Percentiles rank a stretch among this genome's conserved stretches.
Conservation (phyloP, 2,329 filamentous ascomycete genomes). For the Fusarium mangiferae region DNA sequence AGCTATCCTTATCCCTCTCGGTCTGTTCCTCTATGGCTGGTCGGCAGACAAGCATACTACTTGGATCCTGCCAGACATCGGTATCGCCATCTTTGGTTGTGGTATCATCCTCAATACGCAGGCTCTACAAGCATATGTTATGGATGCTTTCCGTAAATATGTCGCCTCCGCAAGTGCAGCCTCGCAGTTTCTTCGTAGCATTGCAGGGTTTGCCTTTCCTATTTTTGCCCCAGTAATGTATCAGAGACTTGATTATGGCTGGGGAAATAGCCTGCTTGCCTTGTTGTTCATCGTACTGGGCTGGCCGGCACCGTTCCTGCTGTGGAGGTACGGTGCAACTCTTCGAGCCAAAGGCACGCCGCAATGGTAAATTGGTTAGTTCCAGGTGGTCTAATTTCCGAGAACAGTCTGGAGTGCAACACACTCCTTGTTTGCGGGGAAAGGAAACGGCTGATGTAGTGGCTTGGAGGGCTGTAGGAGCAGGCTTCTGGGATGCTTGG, state of each 20-base stretch:
- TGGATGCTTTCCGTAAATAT: not conserved
- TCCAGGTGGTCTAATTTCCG: not conserved
- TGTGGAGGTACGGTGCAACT: not conserved
- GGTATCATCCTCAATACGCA: not conserved
- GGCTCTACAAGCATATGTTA: not conserved
- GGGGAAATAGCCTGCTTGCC: not conserved
- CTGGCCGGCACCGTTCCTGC: not conserved
- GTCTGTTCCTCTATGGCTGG: not conserved
- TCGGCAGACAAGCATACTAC: not conserved
- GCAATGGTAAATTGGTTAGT: not conserved
- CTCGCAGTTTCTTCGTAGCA: not conserved
- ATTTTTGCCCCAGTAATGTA: not conserved
- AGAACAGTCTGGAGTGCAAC: accelerated
- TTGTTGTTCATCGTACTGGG: not conserved
- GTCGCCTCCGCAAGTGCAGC: not conserved
- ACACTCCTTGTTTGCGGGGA: accelerated
- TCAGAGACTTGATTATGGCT: not conserved
- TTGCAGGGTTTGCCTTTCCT: not conserved
- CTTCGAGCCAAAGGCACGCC: not conserved
- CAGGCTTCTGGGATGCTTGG: not conserved
- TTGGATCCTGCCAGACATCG: not conserved
- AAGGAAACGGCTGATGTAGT: not conserved
- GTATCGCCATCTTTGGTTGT: not conserved
- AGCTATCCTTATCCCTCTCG: not conserved
- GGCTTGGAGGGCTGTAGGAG: not conserved